Evolutionary conservation across 208 protist genomes (phyloP).

Genomic region (Acanthamoeba polyphaga): DNA sequence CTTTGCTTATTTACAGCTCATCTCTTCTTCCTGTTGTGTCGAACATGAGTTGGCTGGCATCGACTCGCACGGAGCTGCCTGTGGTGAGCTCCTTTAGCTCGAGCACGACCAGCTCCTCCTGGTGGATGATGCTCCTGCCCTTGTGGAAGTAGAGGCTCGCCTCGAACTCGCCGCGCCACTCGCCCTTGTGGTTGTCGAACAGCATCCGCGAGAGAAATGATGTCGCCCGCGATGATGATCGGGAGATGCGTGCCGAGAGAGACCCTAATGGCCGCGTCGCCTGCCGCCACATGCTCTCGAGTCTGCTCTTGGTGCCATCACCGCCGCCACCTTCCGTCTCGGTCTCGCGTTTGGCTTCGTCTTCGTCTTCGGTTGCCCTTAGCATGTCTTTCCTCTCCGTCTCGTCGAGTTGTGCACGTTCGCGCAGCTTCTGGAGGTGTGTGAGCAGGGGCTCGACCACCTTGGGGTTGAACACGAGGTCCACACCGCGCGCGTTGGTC

Average conservation of each 20-base stretch:
- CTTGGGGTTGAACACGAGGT: background rate
- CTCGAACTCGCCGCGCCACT: background rate
- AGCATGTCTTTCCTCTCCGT: background rate
- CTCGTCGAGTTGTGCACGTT: background rate
- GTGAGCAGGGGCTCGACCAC: slow-evolving; percentile 1
- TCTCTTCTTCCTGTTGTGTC: too few species aligned
- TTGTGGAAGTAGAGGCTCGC: background rate
- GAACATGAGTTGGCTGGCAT: too few species aligned
- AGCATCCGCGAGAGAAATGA: background rate
- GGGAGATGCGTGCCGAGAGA: background rate
- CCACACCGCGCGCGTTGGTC: background rate
- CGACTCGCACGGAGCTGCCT: background rate
- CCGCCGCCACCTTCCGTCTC: too few species aligned
- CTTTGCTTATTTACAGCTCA: too few species aligned
- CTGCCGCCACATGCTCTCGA: background rate
- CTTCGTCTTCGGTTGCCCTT: background rate
- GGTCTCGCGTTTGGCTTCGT: background rate
- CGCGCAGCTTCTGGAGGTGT: background rate
- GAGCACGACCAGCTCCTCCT: background rate
- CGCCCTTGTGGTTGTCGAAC: background rate
- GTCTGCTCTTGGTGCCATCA: background rate
- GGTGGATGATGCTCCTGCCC: background rate
- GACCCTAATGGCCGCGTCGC: background rate
- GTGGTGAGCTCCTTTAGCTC: background rate
- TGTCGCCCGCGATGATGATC: background rate